Evolutionary conservation across 129 eudicot genomes (phyloP).

Genomic region (Helianthus tuberosus): DNA sequence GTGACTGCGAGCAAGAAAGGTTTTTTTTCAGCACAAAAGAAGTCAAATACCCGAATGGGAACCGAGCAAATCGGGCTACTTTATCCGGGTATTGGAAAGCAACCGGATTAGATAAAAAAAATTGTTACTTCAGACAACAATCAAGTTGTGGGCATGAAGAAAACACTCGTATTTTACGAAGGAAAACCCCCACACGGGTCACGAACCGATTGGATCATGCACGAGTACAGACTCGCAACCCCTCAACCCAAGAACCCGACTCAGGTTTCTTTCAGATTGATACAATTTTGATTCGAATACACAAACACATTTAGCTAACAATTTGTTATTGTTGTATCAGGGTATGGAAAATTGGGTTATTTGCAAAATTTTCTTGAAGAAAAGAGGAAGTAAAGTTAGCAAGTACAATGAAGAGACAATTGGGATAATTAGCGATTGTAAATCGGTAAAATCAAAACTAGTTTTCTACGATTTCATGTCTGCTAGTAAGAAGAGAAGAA

Average conservation of each 20-base stretch:
- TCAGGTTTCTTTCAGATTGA: background rate
- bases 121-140: slow-evolving; percentile 17
- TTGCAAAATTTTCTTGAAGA: slow-evolving; percentile 84
- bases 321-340: background rate
- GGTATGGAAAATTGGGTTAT: slow-evolving; percentile 76
- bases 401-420: slow-evolving; percentile 33
- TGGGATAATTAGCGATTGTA: slow-evolving; percentile 5
- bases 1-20: slow-evolving; percentile 34
- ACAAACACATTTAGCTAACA: background rate
- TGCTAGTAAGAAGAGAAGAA: slow-evolving; percentile 27
- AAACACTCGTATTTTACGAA: slow-evolving; percentile 33
- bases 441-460: slow-evolving; percentile 29
- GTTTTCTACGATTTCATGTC: slow-evolving; percentile 81
- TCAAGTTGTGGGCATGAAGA: slow-evolving; percentile 37
- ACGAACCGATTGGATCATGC: slow-evolving; percentile 41
- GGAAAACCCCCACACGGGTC: slow-evolving; percentile 33
- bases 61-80: slow-evolving; percentile 36
- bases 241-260: slow-evolving; percentile 8
- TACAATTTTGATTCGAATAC: background rate
- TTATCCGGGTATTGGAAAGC: slow-evolving; percentile 32
- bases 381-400: slow-evolving; percentile 39
- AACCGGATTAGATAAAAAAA: slow-evolving; percentile 23
- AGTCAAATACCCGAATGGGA: slow-evolving; percentile 36
- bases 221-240: slow-evolving; percentile 34
- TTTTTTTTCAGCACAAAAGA: slow-evolving; percentile 37